Conservation (phyloP, 441 rosid species). For the Gossypium davidsonii region DNA sequence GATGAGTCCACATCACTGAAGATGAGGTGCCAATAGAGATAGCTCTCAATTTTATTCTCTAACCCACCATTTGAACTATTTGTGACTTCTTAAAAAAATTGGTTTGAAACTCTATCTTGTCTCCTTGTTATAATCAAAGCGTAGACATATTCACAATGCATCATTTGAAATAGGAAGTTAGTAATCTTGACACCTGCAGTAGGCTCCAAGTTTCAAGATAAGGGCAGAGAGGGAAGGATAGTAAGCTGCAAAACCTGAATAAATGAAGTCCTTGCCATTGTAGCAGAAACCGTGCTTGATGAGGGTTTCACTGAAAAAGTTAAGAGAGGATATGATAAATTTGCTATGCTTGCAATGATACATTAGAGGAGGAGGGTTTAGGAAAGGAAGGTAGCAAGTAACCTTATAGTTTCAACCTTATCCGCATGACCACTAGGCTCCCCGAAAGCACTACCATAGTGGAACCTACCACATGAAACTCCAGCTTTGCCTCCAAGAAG, state of each 20-base stretch:
- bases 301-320: slow-evolving; percentile 58
- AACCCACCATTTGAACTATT: background rate
- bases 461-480: too few species aligned
- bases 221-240: background rate
- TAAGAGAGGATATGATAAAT: slow-evolving; percentile 1
- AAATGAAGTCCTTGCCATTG: slow-evolving; percentile 69
- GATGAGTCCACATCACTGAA: background rate
- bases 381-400: background rate
- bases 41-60: background rate
- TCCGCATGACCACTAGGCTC: too few species aligned
- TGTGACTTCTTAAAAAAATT: background rate
- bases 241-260: slow-evolving; percentile 56
- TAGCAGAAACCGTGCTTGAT: slow-evolving; percentile 73
- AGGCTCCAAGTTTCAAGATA: slow-evolving; percentile 1
- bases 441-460: too few species aligned
- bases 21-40: background rate
- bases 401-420: slow-evolving; percentile 50
- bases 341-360: background rate
- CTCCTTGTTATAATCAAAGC: background rate
- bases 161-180: background rate
- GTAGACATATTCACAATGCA: background rate
- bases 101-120: background rate
- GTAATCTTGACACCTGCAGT: background rate
- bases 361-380: background rate
- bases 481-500: too few species aligned